Evolutionary conservation across 176 grass and related monocot species (phyloP), one percentile per base, ranked within the genome.

Genomic region (Elaeis guineensis): DNA sequence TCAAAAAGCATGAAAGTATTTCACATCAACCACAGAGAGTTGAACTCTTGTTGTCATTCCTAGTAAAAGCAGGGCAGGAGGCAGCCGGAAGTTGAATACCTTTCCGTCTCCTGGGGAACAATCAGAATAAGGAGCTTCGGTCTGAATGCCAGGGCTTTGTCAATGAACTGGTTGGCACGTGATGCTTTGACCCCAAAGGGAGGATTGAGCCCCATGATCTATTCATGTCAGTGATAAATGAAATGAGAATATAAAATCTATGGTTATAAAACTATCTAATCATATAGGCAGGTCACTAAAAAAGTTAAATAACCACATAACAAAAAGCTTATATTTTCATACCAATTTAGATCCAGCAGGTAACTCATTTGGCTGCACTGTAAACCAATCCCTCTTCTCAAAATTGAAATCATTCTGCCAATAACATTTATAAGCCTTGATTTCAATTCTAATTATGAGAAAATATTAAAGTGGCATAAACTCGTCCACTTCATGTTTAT

Each of bases 161-260:
- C 79, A n/a, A 98, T 98, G 76, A 98, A 98, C 68, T 92, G 92
- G 69, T 98, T 98, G 0, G 93, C 93, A 62, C 89, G 87, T 35
- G 72, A 5, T 78, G 81, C 87, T 85, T 92, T 98, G 26, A 82
- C 77, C 67, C 93, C 87, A 89, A 92, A 98, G 65, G 93, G 93
- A 53, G 93, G 93, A 87, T 98, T 98, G 57, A 98, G 76, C 11
- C 93, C 93, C 84, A 92, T 92, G 64, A 97, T 91, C 93, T 23
- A 23, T 23, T 23, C 23, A 23, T 97, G 32, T 35, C 32, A 35
- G 32, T 11, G 6, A 35, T 11, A 35, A 35, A 35, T 35, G 32
- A 35, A 35, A 35, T 35, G 6, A 35, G 32, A 9, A 35, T 35
- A 7, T 35, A 35, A 35, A 35, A 35, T 35, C 32, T 35, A 1